phyloP scores from a whole-genome alignment of 2,329 filamentous ascomycete genomes.

The Reticulascus tulasneorum region DNA sequence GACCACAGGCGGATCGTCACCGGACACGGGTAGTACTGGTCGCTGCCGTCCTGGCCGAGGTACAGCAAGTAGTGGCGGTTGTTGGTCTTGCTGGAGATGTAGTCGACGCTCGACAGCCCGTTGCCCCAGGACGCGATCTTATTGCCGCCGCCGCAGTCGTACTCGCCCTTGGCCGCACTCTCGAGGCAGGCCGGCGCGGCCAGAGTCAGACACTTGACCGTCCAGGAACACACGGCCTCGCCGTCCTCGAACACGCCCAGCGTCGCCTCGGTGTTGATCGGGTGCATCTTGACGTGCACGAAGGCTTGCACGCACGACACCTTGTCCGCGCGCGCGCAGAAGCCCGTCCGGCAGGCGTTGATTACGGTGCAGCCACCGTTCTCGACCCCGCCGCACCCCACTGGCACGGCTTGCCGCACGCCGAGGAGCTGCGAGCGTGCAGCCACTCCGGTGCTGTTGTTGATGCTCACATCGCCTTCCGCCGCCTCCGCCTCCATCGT shows the following conservation, averaged over 20 bases:
- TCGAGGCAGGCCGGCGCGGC: neutral
- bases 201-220: constrained; percentile 1
- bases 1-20: neutral
- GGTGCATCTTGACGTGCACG: constrained; percentile 1
- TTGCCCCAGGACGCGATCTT: constrained; percentile 2
- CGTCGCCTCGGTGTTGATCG: constrained; percentile 2
- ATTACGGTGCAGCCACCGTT: neutral
- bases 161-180: neutral
- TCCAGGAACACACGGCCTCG: neutral
- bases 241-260: neutral
- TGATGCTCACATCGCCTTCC: neutral
- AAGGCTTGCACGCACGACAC: constrained; percentile 3
- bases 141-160: constrained; percentile 3
- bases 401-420: neutral
- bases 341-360: neutral
- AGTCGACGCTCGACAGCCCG: constrained; percentile 1
- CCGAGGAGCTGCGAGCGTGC: neutral
- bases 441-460: neutral
- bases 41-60: constrained; percentile 1
- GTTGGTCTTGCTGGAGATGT: constrained; percentile 1
- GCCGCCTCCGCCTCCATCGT: neutral
- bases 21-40: constrained; percentile 1
- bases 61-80: constrained; percentile 1
- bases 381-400: neutral
- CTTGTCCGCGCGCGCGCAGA: neutral